Base-by-base conservation (phyloP, 2,329 filamentous ascomycete genomes). In the Clonostachys byssicola region DNA sequence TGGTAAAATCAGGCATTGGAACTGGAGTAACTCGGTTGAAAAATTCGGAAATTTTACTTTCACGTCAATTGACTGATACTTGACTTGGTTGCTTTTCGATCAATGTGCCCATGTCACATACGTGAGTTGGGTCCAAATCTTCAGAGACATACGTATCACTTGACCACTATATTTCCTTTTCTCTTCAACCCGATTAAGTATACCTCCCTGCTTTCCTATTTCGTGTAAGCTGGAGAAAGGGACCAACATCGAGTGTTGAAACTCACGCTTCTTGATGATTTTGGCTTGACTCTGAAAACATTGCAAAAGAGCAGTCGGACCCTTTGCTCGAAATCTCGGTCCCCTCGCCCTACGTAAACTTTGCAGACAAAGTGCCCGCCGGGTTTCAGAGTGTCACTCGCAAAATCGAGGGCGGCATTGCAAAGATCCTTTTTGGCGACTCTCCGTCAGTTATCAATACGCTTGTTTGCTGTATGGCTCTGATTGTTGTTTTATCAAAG, bases 311-410 rank as follows among this genome's bases (percentile, higher is more conserved):
- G 71, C 43, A 77, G 81, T 62, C 81, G 89, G 39, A 99, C 73
- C 56, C 81, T 81, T 51, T 69, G 74, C 70, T 96, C 90, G 12
- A 99, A 68, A 2, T 72, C 73, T 67, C 88, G 92, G 60, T 97
- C 92, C 65, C 96, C 92, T 6, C 77, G 65, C 5, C 94, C 94
- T 64, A 95, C 89, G 65, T 97, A 99, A 67, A 95, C 99, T 67
- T 99, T 99, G 78, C 92, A 96, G 41, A 99, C 80, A 57, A 99
- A 96, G 63, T 95, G 87, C 2, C 95, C 94, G 17, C 89, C 90
- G 5, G 80, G 69, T 56, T 81, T 85, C 18, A 99, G 77, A 8
- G 89, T 94, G 56, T 96, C 89, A 65, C 84, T 89, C 44, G 87
- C 85, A 68, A 99, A 99, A 13, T 78, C 75, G 40, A 99, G 74